Conservation (phyloP, 345 rosid species). For the Lepidium aucheri region DNA sequence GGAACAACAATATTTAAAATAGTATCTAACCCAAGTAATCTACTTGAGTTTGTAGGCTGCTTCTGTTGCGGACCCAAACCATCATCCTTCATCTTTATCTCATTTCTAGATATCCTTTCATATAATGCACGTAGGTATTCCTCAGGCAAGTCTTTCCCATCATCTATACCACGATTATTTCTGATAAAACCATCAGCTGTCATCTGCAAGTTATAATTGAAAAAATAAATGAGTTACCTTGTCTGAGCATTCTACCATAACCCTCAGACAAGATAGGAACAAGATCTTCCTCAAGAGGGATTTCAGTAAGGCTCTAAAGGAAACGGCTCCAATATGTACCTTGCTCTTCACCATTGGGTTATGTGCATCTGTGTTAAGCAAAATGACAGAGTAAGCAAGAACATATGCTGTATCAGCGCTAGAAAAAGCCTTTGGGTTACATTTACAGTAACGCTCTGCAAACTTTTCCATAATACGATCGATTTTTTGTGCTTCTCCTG, state of each 20-base stretch:
- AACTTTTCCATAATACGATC: constrained; percentile 99
- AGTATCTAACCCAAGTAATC: constrained; percentile 76
- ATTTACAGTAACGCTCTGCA: constrained; percentile 93
- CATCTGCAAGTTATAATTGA: constrained; percentile 59
- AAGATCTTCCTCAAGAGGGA: constrained; percentile 5
- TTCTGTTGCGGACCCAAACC: constrained; percentile 71
- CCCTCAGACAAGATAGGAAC: constrained; percentile 13
- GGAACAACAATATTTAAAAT: constrained; percentile 98
- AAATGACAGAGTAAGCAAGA: constrained; percentile 93
- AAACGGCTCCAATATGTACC: constrained; percentile 40
- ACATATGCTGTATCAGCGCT: constrained; percentile 99
- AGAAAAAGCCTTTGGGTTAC: constrained; percentile 85
- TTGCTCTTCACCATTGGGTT: constrained; percentile 96
- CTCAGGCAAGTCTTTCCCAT: constrained; percentile 92
- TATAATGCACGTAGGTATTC: constrained; percentile 82
- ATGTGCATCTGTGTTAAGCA: constrained; percentile 99
- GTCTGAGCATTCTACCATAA: constrained; percentile 10
- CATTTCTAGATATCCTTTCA: constrained; percentile 90
- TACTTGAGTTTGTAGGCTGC: constrained; percentile 70
- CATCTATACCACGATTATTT: constrained; percentile 98
- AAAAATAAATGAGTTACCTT: constrained; percentile 1
- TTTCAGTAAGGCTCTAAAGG: background rate
- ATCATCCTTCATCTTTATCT: constrained; percentile 98
- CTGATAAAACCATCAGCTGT: constrained; percentile 93
- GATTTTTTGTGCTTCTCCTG: constrained; percentile 99